Conservation (phyloP, 305 asterid genomes). For the Stenogyne calaminthoides region DNA sequence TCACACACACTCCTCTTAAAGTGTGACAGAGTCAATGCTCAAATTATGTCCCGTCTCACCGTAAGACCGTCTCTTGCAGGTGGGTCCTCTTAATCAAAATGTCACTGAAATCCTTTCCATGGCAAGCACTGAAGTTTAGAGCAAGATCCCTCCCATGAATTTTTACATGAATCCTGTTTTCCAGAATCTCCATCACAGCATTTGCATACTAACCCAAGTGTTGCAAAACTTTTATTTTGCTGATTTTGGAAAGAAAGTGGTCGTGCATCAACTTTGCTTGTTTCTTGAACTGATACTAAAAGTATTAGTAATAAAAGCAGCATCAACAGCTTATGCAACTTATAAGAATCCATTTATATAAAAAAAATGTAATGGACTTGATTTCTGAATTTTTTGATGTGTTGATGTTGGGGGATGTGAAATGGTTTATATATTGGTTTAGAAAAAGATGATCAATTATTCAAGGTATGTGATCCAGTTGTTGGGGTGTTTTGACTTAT, state of each 20-base stretch:
- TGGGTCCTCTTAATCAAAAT: background rate
- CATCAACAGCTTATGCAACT: background rate
- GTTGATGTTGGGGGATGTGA: background rate
- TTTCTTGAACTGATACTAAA: constrained; percentile 20
- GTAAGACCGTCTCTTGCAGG: too few species aligned
- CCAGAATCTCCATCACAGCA: constrained; percentile 47
- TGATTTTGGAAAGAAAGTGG: constrained; percentile 27
- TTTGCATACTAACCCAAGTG: constrained; percentile 59
- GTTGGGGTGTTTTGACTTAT: constrained; percentile 17
- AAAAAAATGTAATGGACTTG: background rate
- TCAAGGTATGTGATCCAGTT: background rate
- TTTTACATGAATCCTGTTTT: constrained; percentile 31
- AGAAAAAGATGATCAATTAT: background rate
- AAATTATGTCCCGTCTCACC: too few species aligned
- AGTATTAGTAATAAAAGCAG: constrained; percentile 19
- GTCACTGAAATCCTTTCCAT: constrained; percentile 39
- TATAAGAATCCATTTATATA: constrained; percentile 12
- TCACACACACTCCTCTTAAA: too few species aligned
- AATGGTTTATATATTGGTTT: background rate
- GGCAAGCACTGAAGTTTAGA: constrained; percentile 50
- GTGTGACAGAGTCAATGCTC: too few species aligned
- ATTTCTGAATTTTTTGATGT: background rate
- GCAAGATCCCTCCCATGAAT: constrained; percentile 53
- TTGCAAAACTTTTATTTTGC: constrained; percentile 36
- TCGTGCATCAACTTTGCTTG: constrained; percentile 28